phyloP scores from a whole-genome alignment of 495 filamentous ascomycete species.

The Physcia stellaris region DNA sequence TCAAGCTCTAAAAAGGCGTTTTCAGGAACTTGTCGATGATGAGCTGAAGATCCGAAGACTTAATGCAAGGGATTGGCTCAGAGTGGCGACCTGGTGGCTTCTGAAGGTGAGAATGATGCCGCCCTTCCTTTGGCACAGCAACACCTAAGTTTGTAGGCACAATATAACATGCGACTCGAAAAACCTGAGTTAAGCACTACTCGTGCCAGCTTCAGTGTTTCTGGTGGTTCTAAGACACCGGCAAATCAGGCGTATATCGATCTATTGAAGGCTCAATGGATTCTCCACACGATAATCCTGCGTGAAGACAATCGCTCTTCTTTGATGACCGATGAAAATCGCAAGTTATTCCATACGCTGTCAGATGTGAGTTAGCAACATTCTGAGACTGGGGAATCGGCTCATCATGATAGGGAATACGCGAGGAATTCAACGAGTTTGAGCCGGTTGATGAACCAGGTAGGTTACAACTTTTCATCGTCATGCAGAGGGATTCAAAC shows the following conservation, averaged over 20 bases:
- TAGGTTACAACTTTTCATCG: no score
- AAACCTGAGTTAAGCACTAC: constrained; percentile 15
- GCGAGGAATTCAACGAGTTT: constrained; percentile 23
- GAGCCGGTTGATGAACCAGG: no score
- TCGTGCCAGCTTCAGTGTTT: constrained; percentile 18
- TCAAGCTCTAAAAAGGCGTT: constrained; percentile 14
- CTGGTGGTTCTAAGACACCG: constrained; percentile 14
- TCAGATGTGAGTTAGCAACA: constrained; percentile 19
- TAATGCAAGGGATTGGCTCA: constrained; percentile 25
- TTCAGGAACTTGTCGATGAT: constrained; percentile 15
- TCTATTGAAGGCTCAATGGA: constrained; percentile 30
- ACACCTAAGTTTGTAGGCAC: constrained; percentile 14
- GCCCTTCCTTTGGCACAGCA: background rate
- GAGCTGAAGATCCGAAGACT: constrained; percentile 18
- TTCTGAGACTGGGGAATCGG: background rate
- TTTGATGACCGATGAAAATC: constrained; percentile 24
- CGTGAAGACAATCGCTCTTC: constrained; percentile 16
- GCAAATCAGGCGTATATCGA: constrained; percentile 27
- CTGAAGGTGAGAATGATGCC: constrained; percentile 21
- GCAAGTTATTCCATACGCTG: constrained; percentile 26
- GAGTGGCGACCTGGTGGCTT: constrained; percentile 32
- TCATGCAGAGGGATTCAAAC: no score
- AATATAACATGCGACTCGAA: constrained; percentile 17
- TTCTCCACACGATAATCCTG: constrained; percentile 26
- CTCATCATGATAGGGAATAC: constrained; percentile 23